Base-by-base conservation (phyloP, 371 early-diverging fungal genomes). In the Rhizopus stolonifer region DNA sequence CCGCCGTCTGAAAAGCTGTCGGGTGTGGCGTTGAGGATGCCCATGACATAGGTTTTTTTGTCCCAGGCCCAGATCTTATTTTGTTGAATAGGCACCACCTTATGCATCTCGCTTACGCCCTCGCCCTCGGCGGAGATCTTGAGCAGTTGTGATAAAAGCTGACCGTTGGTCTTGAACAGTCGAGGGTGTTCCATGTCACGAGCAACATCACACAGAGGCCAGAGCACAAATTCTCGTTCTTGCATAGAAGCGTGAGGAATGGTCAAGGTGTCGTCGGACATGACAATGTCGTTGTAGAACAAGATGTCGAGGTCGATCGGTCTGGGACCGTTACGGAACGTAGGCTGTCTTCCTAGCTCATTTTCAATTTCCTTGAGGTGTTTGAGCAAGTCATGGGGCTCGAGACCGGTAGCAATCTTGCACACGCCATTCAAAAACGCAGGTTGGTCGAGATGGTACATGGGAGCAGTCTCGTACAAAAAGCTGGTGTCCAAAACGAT, bases 1-100 rank as follows among this genome's bases (percentile, higher is more conserved):
- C 96, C 97, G 49, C 97, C 99, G 58, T 97, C 99, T 39, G 90
- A 90, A 70, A 99, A 99, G 59, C 92, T 91, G 70, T 99, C 99
- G 1, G 97, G 98, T 0, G 99, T 98, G 14, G 91, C 88, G 61
- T 98, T 99, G 24, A 99, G 74, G 26, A 99, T 95, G 32, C 97
- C 99, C 99, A 99, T 99, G 50, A 95, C 71, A 47, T 78, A 81
- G 0, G 94, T 92, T 47, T 80, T 83, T 6, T 69, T 60, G 24
- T 70, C 70, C 89, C 89, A 89, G 32, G 56, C 54, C 87, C 85
- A 88, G 6, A 80, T 25, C 2, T 51, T 21, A n/a, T 54, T 23
- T 43, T 59, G 49, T 33, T 79, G 61, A 25, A 90, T 68, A 14
- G 91, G 90, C 4, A 85, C 61, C 2, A 91, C 87, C 54, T 86